These are phyloP conservation scores for Saxispiralis lemnorum DNA, from an alignment of 495 filamentous ascomycete species.

Conservation along the genomic window DNA sequence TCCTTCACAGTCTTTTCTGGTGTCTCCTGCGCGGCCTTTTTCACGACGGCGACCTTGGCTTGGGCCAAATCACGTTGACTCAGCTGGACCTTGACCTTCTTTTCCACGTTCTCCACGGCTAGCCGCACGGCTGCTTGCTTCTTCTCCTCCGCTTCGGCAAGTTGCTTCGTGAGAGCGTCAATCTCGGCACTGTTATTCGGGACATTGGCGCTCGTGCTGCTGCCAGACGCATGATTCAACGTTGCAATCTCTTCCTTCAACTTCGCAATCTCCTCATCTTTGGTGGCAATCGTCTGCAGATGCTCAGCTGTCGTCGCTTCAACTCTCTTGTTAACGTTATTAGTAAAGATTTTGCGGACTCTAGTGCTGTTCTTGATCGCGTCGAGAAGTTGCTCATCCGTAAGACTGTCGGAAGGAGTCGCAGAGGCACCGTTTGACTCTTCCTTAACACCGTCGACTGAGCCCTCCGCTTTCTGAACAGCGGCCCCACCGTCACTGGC, in stretches of 20 bases:
- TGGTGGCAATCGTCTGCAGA: slow-evolving; percentile 3
- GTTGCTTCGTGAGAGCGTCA: neutral
- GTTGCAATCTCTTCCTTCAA: slow-evolving; percentile 4
- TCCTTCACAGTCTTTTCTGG: slow-evolving; percentile 63
- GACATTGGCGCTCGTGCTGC: neutral
- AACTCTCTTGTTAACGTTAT: slow-evolving; percentile 9
- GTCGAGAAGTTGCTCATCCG: slow-evolving; percentile 5
- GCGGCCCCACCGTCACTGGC: slow-evolving; percentile 8
- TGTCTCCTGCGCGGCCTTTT: slow-evolving; percentile 64
- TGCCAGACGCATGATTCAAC: slow-evolving; percentile 1
- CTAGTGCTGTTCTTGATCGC: slow-evolving; percentile 8
- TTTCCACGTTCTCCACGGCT: slow-evolving; percentile 33
- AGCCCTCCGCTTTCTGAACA: slow-evolving; percentile 6
- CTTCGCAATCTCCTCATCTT: slow-evolving; percentile 10
- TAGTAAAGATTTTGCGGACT: slow-evolving; percentile 4
- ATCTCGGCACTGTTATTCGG: too few species aligned
- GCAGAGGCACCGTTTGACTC: neutral
- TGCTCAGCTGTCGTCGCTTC: slow-evolving; percentile 1
- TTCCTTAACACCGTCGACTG: neutral
- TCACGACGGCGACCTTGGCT: slow-evolving; percentile 54
- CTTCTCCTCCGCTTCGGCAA: neutral
- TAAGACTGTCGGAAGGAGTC: neutral
- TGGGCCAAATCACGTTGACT: neutral
- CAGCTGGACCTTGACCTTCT: slow-evolving; percentile 32
- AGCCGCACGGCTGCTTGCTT: slow-evolving; percentile 4